Base-by-base conservation (phyloP, 2,329 filamentous ascomycete genomes). In the Talaromyces verruculosus region DNA sequence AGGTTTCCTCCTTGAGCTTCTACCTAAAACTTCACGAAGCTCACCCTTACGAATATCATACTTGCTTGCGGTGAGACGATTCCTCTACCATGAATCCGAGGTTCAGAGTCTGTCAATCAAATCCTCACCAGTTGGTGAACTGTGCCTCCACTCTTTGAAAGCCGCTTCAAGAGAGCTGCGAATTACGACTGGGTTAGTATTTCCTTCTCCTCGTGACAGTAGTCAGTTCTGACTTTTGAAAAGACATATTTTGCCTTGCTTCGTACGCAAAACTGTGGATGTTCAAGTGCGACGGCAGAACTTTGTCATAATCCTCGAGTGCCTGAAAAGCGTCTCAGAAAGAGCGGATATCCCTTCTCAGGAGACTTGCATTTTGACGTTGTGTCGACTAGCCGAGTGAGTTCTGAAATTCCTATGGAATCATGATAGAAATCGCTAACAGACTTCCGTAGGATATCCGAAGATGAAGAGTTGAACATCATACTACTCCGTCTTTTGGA, bases 141-240 rank as follows among this genome's bases (percentile, higher is more conserved):
- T 91, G 86, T 93, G 92, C 73, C 80, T 97, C 4, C 87, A 90
- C 70, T 92, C 90, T 0, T 81, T 98, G 45, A 89, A 89, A 69
- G 96, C 93, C 76, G 96, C 93, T 1, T 78, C 92, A 22, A 87
- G 94, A 73, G 95, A 98, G 75, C 81, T 98, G 33, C 88, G 94
- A 37, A 86, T 97, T 71, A 90, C 90, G 43, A 91, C 93, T 66
- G 91, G 90, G 82, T 89, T 69, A 69, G 39, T 60, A 37, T 17
- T 33, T 37, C 30, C 5, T 19, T 47, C 7, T 13, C 19, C 19
- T 25, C 3, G 19, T 22, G 17, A 25, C 7, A 33, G 33, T 10
- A 33, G 33, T 33, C 33, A 33, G 33, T 33, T 33, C 10, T 71
- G 33, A 71, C 49, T 63, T 17, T 17, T 67, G 49, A 49, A 25